phyloP scores from a whole-genome alignment of 345 rosid species.

The Melaleuca alternifolia region DNA sequence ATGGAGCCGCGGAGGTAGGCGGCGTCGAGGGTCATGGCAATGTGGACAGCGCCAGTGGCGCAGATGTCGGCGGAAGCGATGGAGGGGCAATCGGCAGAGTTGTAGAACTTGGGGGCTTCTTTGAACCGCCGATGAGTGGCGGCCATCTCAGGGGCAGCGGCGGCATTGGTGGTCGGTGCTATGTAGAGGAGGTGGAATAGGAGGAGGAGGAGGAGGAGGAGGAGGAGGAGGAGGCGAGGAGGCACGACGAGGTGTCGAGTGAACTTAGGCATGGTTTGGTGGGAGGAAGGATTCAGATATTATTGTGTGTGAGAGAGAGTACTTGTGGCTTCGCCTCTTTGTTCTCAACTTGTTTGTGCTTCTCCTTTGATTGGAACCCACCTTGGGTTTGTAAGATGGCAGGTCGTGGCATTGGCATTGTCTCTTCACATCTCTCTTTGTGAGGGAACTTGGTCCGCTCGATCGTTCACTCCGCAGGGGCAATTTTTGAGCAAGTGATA shows the following conservation, averaged over 20 bases:
- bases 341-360: no score
- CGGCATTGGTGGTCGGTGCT: not conserved
- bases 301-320: no score
- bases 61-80: slow-evolving; percentile 31
- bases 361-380: no score
- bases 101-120: slow-evolving; percentile 93
- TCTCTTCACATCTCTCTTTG: not conserved
- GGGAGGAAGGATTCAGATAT: no score
- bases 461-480: not conserved
- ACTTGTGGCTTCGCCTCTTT: no score
- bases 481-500: not conserved
- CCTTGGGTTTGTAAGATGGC: no score
- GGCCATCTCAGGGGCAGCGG: slow-evolving; percentile 8
- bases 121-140: slow-evolving; percentile 37
- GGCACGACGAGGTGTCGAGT: not conserved
- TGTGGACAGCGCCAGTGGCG: slow-evolving; percentile 61
- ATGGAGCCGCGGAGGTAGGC: slow-evolving; percentile 90
- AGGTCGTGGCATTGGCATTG: not conserved
- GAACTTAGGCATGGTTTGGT: not conserved
- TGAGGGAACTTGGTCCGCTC: not conserved
- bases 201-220: not conserved
- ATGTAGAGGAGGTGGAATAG: not conserved
- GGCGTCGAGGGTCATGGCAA: slow-evolving; percentile 83
- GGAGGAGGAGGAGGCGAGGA: not conserved
- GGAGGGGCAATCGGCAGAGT: slow-evolving; percentile 62